Conservation (phyloP, 345 rosid species). For the Eucalyptus cladocalyx region DNA sequence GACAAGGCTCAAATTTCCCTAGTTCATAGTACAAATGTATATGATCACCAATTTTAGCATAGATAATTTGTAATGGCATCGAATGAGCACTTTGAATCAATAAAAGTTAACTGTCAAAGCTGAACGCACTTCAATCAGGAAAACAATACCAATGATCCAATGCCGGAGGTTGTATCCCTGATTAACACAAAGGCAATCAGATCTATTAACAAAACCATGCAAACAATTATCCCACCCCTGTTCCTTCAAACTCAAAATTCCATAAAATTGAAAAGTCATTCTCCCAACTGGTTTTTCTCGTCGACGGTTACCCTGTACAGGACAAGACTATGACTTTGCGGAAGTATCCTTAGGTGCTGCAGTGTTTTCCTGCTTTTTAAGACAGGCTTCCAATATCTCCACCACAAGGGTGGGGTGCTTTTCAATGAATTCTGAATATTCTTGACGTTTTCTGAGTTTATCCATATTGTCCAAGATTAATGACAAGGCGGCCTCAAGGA, state of each 20-base stretch:
- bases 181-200: neutral
- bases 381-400: constrained; percentile 69
- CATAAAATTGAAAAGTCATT: neutral
- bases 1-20: neutral
- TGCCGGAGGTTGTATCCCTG: neutral
- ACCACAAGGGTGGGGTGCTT: constrained; percentile 73
- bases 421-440: constrained; percentile 65
- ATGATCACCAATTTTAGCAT: neutral
- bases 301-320: no score
- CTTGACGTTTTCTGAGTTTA: constrained; percentile 55
- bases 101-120: neutral
- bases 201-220: neutral
- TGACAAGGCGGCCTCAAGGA: constrained; percentile 55
- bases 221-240: neutral
- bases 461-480: constrained; percentile 75
- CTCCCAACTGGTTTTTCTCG: neutral
- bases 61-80: neutral
- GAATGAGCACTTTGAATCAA: neutral
- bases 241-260: neutral
- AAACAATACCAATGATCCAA: neutral
- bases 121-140: neutral
- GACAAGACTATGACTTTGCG: neutral
- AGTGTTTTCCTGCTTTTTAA: constrained; percentile 58
- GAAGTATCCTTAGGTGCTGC: constrained; percentile 26
- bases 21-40: neutral